These are phyloP conservation scores for Microsporum canis DNA, from an alignment of 2,329 filamentous ascomycete genomes.

Conservation along the genomic window DNA sequence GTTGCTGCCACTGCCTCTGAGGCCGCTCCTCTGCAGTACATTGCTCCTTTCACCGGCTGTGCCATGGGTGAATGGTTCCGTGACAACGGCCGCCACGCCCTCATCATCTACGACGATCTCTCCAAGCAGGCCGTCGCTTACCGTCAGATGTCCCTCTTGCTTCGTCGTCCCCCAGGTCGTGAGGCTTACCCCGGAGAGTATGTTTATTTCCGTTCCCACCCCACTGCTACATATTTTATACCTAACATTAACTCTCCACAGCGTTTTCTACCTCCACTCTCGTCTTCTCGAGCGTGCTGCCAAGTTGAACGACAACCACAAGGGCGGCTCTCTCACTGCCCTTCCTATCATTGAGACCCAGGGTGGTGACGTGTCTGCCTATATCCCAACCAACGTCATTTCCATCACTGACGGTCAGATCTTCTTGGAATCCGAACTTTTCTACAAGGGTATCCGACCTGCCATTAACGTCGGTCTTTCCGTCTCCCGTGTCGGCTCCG, in stretches of 20 bases:
- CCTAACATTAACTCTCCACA: constrained; percentile 20
- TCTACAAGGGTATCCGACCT: constrained; percentile 99
- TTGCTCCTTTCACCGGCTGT: constrained; percentile 74
- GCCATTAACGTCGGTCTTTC: constrained; percentile 99
- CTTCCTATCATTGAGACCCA: constrained; percentile 98
- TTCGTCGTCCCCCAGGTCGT: constrained; percentile 95
- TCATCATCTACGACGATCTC: constrained; percentile 89
- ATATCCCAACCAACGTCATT: constrained; percentile 99
- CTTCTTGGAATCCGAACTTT: constrained; percentile 97
- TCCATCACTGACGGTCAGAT: constrained; percentile 99
- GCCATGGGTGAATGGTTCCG: constrained; percentile 63
- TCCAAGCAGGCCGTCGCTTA: constrained; percentile 97
- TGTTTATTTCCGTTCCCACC: constrained; percentile 18
- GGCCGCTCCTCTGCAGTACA: constrained; percentile 86
- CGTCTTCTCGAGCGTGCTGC: constrained; percentile 98
- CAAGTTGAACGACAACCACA: constrained; percentile 95
- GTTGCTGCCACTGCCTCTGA: constrained; percentile 96
- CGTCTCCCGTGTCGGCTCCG: constrained; percentile 98
- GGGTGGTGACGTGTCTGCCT: constrained; percentile 99
- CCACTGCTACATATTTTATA: constrained; percentile 5
- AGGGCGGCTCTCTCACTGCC: constrained; percentile 92
- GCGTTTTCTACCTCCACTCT: constrained; percentile 97
- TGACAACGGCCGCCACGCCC: constrained; percentile 75
- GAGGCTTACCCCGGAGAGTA: constrained; percentile 96
- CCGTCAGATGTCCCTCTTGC: constrained; percentile 96